These are phyloP conservation scores for Trypanosoma lewisi DNA, from an alignment of 208 protist genomes.

Conservation along the genomic window DNA sequence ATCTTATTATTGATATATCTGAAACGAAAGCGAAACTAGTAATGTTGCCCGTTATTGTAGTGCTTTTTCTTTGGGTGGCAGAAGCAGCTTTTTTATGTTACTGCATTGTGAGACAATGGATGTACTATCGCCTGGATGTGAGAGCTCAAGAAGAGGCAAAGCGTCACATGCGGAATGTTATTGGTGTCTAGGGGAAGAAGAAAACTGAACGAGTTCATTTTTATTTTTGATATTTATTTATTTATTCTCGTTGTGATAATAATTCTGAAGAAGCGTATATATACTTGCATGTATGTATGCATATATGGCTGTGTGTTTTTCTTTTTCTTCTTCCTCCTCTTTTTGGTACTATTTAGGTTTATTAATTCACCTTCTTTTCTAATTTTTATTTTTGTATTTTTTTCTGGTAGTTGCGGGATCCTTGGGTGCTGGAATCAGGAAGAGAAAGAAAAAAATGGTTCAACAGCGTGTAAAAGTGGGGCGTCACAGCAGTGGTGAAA, in stretches of 20 bases:
- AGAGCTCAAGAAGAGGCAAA: conserved; percentile 38
- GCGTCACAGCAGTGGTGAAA: not conserved
- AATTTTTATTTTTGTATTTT: conserved; percentile 11
- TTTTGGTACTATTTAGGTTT: conserved; percentile 11
- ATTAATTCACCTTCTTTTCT: not conserved
- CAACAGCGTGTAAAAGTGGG: conserved; percentile 1
- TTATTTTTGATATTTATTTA: conserved; percentile 5
- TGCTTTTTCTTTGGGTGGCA: conserved; percentile 47
- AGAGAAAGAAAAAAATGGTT: conserved; percentile 13
- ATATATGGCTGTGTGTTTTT: not conserved
- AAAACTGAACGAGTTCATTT: not conserved
- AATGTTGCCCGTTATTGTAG: conserved; percentile 42
- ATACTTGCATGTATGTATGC: conserved; percentile 1
- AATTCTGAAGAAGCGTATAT: not conserved
- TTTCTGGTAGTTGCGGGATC: not conserved
- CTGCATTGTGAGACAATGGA: conserved; percentile 48
- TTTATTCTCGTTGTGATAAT: not conserved
- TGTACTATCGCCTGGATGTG: conserved; percentile 67
- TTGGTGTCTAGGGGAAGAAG: conserved; percentile 15
- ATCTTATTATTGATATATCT: conserved; percentile 32
- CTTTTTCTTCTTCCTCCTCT: not conserved
- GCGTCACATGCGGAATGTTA: conserved; percentile 21
- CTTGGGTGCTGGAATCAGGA: not conserved
- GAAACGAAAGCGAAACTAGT: conserved; percentile 30
- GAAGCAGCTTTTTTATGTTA: conserved; percentile 47